A percentile compares a stretch with the other conserved stretches of the same genome.
Conservation (phyloP, 225 moss, liverwort and hornwort species). For the Pseudisothecium myosuroides region DNA sequence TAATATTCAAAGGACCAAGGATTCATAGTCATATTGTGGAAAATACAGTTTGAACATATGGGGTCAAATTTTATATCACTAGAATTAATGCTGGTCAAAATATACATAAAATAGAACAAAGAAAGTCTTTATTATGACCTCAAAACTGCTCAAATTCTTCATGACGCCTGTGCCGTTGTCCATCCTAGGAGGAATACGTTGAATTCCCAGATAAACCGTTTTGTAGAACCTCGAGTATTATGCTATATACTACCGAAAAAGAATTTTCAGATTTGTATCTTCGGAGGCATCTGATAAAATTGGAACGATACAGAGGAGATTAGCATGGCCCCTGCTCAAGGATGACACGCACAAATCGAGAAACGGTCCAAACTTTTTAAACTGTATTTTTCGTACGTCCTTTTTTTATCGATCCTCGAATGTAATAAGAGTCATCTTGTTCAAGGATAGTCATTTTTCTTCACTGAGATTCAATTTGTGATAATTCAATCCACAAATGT, state of each 20-base stretch:
- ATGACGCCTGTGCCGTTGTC: not conserved
- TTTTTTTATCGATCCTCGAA: not conserved
- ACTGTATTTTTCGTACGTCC: no score
- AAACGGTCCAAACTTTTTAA: constrained; percentile 7
- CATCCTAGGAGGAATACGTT: not conserved
- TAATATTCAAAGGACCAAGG: not conserved
- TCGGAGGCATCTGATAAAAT: constrained; percentile 31
- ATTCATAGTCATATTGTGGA: not conserved
- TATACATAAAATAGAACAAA: not conserved
- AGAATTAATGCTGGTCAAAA: not conserved
- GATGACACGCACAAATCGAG: constrained; percentile 35
- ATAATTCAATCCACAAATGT: not conserved
- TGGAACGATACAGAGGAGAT: constrained; percentile 33
- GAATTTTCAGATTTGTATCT: accelerated
- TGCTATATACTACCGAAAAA: not conserved
- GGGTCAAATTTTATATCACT: not conserved
- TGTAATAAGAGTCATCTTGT: not conserved
- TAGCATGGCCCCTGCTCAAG: constrained; percentile 43
- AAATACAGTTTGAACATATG: not conserved
- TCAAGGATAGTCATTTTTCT: not conserved
- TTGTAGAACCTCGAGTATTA: not conserved
- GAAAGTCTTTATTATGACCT: not conserved
- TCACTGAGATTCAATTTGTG: not conserved
- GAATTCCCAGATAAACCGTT: not conserved
- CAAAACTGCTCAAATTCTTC: not conserved